Conservation (phyloP, 192 early-diverging fungal genomes). For the Phycomyces nitens region DNA sequence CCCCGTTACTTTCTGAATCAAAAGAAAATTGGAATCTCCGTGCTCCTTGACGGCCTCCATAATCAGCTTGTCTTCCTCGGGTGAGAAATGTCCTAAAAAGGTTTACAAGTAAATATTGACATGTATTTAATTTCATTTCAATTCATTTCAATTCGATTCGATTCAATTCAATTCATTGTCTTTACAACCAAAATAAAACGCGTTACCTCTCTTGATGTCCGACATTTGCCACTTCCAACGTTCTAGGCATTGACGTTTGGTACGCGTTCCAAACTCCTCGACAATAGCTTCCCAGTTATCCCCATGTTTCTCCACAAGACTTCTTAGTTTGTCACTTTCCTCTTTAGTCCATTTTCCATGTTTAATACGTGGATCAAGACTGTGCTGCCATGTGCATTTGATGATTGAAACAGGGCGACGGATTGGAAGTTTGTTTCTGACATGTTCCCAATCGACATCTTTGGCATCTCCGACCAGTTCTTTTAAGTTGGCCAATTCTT, state of each 20-base stretch:
- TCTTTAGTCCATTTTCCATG: conserved; percentile 3
- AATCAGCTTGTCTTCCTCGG: conserved; percentile 16
- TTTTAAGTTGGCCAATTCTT: conserved; percentile 11
- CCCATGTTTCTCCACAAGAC: conserved; percentile 2
- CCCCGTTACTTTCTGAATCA: conserved; percentile 18
- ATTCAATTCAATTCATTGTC: too few relatives aligned
- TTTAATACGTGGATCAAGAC: conserved; percentile 5
- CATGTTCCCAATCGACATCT: neutral
- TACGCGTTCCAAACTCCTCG: neutral
- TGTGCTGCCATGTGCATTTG: neutral
- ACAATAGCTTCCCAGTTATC: neutral
- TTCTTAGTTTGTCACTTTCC: conserved; percentile 2
- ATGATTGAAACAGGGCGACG: neutral
- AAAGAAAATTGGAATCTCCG: conserved; percentile 17
- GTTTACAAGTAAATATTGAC: neutral
- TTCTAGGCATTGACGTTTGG: neutral
- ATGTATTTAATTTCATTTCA: neutral
- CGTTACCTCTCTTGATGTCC: conserved; percentile 8
- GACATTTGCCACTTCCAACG: conserved; percentile 18
- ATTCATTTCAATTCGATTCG: too few relatives aligned
- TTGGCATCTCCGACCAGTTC: neutral
- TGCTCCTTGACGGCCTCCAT: conserved; percentile 11
- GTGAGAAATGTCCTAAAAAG: conserved; percentile 16
- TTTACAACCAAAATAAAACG: too few relatives aligned
- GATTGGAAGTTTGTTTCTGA: conserved; percentile 1